Base-by-base conservation (phyloP, 768 basidiomycete genomes). In the Boletus subparvulus region DNA sequence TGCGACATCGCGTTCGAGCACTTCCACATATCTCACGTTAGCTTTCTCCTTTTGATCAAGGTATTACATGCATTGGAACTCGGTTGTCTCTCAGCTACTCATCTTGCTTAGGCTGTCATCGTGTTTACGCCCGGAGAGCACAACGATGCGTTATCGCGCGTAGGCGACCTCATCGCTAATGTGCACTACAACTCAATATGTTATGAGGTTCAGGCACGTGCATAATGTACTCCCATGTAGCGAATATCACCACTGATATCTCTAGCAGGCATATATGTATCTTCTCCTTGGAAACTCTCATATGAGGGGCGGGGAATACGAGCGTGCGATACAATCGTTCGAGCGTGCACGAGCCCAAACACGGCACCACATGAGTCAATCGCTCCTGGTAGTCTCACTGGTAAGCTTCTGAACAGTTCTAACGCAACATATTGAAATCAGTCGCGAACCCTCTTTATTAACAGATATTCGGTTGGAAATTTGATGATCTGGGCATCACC, bases 381-480 rank as follows among this genome's bases (percentile, higher is more conserved):
- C 37, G 17, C 37, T 39, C 37, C 17, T 9, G 17, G 8, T 17
- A 3, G 8, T 16, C 37, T 39, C 37, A 17, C 7, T 39, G 6
- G 17, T 39, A 39, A 39, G 37, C 8, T 39, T 39, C 3, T 16
- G 17, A 39, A 13, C 33, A 6, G 33, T 8, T 39, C 17, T 39
- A 16, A 6, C 3, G 28, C 9, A 30, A 9, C 28, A 30, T 9
- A 30, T 30, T 7, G 28, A 30, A 30, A 6, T 7, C 1, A 30
- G 28, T 5, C 7, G 8, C 28, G 7, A 21, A 21, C 21, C 21
- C 9, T 30, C 28, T 17, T 21, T 16, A 8, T 26, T 21, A 21
- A 21, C n/a, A 61, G 61, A 52, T 61, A 46, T 49, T n/a, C 2
- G 61, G 61, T 2, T 59, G 58, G 61, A 37, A 40, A 3, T 61